These are phyloP conservation scores for Mucor indicus DNA, from an alignment of 371 early-diverging fungal species.

Conservation along the genomic window DNA sequence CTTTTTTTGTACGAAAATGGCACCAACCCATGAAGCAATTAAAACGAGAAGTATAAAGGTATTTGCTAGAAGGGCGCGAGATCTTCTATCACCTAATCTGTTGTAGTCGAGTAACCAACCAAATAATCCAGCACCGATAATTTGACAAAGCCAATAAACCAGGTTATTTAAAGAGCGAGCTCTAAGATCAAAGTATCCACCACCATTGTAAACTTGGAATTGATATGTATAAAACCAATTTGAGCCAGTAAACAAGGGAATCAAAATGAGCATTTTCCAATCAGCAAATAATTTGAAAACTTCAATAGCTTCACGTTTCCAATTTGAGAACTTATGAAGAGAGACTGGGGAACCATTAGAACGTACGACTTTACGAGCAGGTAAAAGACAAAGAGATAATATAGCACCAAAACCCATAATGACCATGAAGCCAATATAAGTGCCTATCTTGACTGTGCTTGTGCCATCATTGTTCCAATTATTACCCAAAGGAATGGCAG, in stretches of 20 bases:
- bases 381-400: constrained; percentile 54
- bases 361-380: constrained; percentile 60
- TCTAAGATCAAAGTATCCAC: constrained; percentile 53
- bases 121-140: constrained; percentile 57
- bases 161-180: constrained; percentile 67
- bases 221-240: constrained; percentile 82
- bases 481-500: constrained; percentile 62
- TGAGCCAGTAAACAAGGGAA: constrained; percentile 69
- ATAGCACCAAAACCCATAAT: constrained; percentile 63
- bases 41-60: constrained; percentile 41
- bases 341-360: constrained; percentile 64
- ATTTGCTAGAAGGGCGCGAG: constrained; percentile 58
- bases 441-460: constrained; percentile 37
- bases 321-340: constrained; percentile 55
- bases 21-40: constrained; percentile 56
- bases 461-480: constrained; percentile 42
- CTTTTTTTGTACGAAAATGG: constrained; percentile 55
- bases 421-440: constrained; percentile 68
- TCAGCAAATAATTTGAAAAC: constrained; percentile 60
- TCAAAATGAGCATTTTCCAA: constrained; percentile 60
- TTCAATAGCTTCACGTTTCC: constrained; percentile 49
- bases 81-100: constrained; percentile 37
- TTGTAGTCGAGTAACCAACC: constrained; percentile 55
- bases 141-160: constrained; percentile 73
- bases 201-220: constrained; percentile 39